Conservation (phyloP, 192 early-diverging fungal species). For the Diversispora epigaea region DNA sequence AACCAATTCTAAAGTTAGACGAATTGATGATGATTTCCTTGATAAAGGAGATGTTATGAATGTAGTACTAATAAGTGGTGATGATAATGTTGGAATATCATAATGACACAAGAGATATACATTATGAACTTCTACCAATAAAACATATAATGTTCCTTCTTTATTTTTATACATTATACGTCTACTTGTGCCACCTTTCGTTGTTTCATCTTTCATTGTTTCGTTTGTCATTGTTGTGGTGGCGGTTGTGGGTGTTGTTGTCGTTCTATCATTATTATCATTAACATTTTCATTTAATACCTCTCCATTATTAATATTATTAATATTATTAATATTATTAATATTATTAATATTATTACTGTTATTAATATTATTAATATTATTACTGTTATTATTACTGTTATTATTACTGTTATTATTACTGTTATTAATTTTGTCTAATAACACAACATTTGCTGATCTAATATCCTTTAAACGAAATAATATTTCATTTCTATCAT, state of each 20-base stretch:
- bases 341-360: no score
- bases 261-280: neutral
- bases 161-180: slow-evolving; percentile 26
- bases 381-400: no score
- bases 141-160: slow-evolving; percentile 19
- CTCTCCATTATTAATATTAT: neutral
- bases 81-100: neutral
- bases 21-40: neutral
- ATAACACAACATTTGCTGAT: slow-evolving; percentile 5
- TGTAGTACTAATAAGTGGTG: neutral
- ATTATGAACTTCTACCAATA: slow-evolving; percentile 27
- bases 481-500: slow-evolving; percentile 36
- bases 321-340: no score
- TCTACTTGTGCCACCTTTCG: neutral
- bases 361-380: neutral
- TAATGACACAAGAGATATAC: slow-evolving; percentile 18
- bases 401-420: no score
- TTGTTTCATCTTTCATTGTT: neutral
- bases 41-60: neutral
- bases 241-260: no score
- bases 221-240: no score
- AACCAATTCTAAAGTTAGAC: slow-evolving; percentile 17
- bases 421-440: neutral
- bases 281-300: neutral
- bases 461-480: slow-evolving; percentile 46